phyloP scores from a whole-genome alignment of 164 flowering plant species.

The Vitis rupestris region DNA sequence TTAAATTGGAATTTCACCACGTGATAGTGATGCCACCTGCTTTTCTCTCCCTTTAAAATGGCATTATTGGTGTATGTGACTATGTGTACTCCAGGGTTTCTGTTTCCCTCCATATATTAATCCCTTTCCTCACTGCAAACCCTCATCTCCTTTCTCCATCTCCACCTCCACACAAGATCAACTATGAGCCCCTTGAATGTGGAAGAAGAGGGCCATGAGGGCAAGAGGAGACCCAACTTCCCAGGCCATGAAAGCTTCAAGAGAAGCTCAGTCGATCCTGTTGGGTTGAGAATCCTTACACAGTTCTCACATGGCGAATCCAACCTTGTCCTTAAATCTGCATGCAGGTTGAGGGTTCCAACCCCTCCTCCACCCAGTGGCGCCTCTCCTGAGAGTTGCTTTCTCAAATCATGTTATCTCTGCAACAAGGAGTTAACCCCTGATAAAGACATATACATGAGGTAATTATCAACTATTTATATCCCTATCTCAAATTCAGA shows the following conservation, averaged over 20 bases:
- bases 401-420: slow-evolving; percentile 43
- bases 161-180: slow-evolving; percentile 3
- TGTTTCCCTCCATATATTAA: no score
- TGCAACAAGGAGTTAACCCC: slow-evolving; percentile 44
- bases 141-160: not conserved
- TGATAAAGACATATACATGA: slow-evolving; percentile 59
- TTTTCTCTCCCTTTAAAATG: no score
- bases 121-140: no score
- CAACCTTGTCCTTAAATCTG: slow-evolving; percentile 27
- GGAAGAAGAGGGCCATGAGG: slow-evolving; percentile 1
- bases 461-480: slow-evolving; percentile 24
- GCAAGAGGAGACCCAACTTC: not conserved
- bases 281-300: slow-evolving; percentile 34
- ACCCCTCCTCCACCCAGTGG: not conserved
- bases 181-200: slow-evolving; percentile 11
- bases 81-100: no score
- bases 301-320: slow-evolving; percentile 17
- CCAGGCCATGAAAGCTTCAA: not conserved
- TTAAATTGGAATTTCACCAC: no score
- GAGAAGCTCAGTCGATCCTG: slow-evolving; percentile 10
- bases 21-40: no score
- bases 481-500: not conserved
- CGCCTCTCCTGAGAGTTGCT: slow-evolving; percentile 14
- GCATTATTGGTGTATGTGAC: no score
- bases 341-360: not conserved